Evolutionary conservation across 2,329 filamentous ascomycete species (phyloP).

Genomic region (Neoarthrinium moseri): DNA sequence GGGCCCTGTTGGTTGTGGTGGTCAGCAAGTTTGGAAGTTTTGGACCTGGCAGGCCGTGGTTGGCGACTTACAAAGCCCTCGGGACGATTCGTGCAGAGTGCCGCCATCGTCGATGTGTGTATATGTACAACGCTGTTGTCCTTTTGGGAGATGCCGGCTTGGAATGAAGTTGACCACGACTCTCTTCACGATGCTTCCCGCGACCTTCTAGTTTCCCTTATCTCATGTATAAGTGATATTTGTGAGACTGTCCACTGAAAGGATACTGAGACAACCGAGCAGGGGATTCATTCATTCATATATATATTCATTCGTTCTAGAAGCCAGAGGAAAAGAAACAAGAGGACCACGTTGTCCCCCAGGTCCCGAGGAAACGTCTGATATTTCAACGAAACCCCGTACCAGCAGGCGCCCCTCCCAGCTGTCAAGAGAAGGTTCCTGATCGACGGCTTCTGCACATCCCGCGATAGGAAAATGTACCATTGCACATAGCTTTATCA

Average conservation of each 20-base stretch:
- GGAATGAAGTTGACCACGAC: no score
- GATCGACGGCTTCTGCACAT: no score
- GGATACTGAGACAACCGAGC: neutral
- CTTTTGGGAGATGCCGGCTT: no score
- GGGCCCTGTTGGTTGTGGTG: slow-evolving; percentile 5
- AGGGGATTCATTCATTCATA: neutral
- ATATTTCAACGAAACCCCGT: neutral
- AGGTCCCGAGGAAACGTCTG: slow-evolving; percentile 1
- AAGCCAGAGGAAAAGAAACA: neutral
- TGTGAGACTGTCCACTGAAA: neutral
- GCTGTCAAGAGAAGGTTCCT: neutral
- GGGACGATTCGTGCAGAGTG: slow-evolving; percentile 11
- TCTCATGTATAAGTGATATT: neutral
- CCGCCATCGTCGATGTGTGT: neutral
- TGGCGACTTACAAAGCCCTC: slow-evolving; percentile 11
- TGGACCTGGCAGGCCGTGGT: neutral
- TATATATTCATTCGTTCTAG: neutral
- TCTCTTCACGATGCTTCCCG: neutral
- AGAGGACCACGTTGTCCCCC: neutral
- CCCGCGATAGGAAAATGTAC: no score
- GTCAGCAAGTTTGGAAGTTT: no score
- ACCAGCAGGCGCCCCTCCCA: neutral
- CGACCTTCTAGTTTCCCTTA: neutral
- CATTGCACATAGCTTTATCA: no score
- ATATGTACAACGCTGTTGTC: neutral